These are phyloP conservation scores for Arachnomyces sp. DNA, from an alignment of 2,329 filamentous ascomycete species.

Conservation along the genomic window DNA sequence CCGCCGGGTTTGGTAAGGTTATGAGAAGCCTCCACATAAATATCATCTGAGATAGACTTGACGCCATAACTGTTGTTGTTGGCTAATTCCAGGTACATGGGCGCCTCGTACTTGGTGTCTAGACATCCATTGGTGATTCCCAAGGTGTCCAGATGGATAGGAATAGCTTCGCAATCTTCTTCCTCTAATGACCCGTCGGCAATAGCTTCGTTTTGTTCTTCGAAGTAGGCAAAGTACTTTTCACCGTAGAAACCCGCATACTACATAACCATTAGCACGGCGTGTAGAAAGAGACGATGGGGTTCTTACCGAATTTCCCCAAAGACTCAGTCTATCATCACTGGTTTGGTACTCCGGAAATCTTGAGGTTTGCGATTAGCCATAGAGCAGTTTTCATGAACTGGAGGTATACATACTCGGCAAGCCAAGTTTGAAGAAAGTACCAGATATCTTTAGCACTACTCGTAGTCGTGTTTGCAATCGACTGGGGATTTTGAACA, in stretches of 20 bases:
- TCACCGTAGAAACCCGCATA: conserved; percentile 24
- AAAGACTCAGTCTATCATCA: conserved; percentile 31
- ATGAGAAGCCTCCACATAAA: conserved; percentile 32
- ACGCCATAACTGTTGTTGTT: conserved; percentile 48
- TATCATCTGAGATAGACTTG: conserved; percentile 35
- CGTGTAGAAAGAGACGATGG: no score
- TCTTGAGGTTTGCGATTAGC: no score
- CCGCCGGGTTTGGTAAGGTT: conserved; percentile 33
- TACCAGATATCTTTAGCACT: conserved; percentile 46
- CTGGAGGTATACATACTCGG: conserved; percentile 23
- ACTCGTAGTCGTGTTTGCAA: conserved; percentile 29
- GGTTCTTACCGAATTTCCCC: conserved; percentile 11
- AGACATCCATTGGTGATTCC: conserved; percentile 44
- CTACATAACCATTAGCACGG: conserved; percentile 2
- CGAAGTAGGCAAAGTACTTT: conserved; percentile 17
- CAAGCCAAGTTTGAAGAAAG: conserved; percentile 50
- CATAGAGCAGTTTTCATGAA: background rate
- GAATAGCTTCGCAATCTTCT: conserved; percentile 9
- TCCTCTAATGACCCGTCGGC: conserved; percentile 17
- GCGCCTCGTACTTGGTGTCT: conserved; percentile 38
- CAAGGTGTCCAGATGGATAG: conserved; percentile 34
- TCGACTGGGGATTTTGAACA: conserved; percentile 6
- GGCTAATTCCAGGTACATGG: conserved; percentile 38
- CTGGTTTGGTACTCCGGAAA: conserved; percentile 51
- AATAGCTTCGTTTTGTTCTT: conserved; percentile 21